Percentiles rank a stretch among this genome's conserved stretches.
These are phyloP conservation scores for Amanita bisporigera DNA, from an alignment of 1,284 basidiomycete genomes.

Conservation along the genomic window DNA sequence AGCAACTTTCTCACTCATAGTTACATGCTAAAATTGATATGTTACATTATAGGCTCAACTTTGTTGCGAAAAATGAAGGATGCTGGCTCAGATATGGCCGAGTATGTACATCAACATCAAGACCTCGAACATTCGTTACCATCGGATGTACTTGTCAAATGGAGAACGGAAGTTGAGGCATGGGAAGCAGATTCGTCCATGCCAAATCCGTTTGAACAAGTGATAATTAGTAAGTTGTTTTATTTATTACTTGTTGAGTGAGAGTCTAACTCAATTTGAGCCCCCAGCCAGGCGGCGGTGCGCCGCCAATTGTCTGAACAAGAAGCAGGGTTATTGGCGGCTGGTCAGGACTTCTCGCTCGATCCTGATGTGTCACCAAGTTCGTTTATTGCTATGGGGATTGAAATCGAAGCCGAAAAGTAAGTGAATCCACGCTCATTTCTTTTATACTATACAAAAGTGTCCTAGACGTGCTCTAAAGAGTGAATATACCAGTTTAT, in stretches of 20 bases:
- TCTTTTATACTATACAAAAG: too few species aligned
- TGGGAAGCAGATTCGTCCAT: slow-evolving; percentile 31
- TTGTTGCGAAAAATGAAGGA: slow-evolving; percentile 14
- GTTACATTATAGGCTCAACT: slow-evolving; percentile 15
- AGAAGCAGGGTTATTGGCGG: neutral
- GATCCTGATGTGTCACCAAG: slow-evolving; percentile 1
- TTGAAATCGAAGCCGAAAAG: slow-evolving; percentile 7
- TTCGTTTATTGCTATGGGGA: slow-evolving; percentile 3
- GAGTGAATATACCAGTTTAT: neutral
- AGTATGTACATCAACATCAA: slow-evolving; percentile 7
- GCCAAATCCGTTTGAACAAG: slow-evolving; percentile 32
- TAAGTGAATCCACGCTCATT: too few species aligned
- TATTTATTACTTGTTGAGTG: too few species aligned
- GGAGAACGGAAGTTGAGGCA: slow-evolving; percentile 23
- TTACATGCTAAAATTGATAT: too few species aligned
- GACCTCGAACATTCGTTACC: slow-evolving; percentile 7
- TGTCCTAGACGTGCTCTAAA: neutral
- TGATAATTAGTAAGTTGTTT: slow-evolving; percentile 20
- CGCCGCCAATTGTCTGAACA: slow-evolving; percentile 2
- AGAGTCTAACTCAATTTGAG: neutral
- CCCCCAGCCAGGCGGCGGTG: slow-evolving; percentile 5
- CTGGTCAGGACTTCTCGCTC: neutral
- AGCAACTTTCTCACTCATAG: too few species aligned
- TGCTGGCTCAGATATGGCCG: slow-evolving; percentile 15
- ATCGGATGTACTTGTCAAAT: slow-evolving; percentile 14